Conservation (phyloP, 305 asterid genomes). For the Stenogyne calaminthoides region DNA sequence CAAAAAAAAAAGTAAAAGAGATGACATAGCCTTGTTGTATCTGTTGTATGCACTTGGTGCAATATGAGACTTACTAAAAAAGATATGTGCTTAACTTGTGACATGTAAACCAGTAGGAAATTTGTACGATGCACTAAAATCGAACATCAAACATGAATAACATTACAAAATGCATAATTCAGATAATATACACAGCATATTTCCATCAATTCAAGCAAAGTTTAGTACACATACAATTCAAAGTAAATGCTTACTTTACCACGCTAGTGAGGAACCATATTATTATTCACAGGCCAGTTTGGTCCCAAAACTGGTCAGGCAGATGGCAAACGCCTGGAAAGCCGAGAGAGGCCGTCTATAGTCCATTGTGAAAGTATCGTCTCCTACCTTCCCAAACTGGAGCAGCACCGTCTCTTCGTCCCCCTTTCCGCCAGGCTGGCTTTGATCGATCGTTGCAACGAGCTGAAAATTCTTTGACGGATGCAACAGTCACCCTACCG, state of each 20-base stretch:
- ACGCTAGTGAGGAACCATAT: neutral
- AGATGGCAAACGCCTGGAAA: constrained; percentile 92
- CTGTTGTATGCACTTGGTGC: too few species aligned
- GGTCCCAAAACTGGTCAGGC: constrained; percentile 91
- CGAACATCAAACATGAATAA: neutral
- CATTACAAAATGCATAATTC: constrained; percentile 19
- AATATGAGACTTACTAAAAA: too few species aligned
- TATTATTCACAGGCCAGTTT: constrained; percentile 80
- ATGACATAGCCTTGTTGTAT: too few species aligned
- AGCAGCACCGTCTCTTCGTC: constrained; percentile 86
- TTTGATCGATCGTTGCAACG: constrained; percentile 73
- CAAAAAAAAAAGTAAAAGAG: too few species aligned
- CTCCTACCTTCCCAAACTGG: constrained; percentile 90
- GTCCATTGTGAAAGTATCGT: constrained; percentile 88
- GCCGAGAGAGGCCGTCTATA: constrained; percentile 86
- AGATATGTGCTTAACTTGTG: too few species aligned
- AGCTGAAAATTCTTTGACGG: constrained; percentile 94
- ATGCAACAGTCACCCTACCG: constrained; percentile 92
- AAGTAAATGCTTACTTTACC: neutral
- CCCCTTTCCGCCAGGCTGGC: constrained; percentile 76
- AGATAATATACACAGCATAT: constrained; percentile 33
- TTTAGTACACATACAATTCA: constrained; percentile 12
- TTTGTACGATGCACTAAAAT: too few species aligned
- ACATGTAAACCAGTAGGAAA: too few species aligned
- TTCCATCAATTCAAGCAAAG: constrained; percentile 16